Conservation (phyloP, 2,329 filamentous ascomycete species). For the Fonsecaea monophora region DNA sequence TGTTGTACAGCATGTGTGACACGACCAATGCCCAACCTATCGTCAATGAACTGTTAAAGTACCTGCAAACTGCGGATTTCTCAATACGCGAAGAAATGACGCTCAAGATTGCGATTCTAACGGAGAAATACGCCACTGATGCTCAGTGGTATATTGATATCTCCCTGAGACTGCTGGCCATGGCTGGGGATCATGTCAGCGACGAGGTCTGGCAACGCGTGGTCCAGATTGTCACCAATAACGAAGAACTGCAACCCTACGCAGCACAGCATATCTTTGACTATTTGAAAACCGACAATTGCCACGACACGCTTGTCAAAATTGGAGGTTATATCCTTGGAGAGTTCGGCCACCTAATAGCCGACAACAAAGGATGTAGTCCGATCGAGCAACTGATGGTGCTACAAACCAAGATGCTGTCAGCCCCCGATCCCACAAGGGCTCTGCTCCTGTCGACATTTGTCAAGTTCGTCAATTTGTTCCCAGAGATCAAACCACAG, state of each 20-base stretch:
- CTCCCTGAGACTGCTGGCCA: slow-evolving; percentile 88
- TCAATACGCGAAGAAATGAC: slow-evolving; percentile 99
- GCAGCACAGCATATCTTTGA: slow-evolving; percentile 91
- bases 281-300: slow-evolving; percentile 90
- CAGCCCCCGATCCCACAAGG: slow-evolving; percentile 84
- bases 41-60: slow-evolving; percentile 90
- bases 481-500: slow-evolving; percentile 97
- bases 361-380: slow-evolving; percentile 88
- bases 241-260: slow-evolving; percentile 96
- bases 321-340: slow-evolving; percentile 96
- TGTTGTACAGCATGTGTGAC: slow-evolving; percentile 99
- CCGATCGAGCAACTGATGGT: slow-evolving; percentile 97
- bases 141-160: slow-evolving; percentile 99
- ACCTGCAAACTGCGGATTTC: slow-evolving; percentile 95
- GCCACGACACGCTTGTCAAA: slow-evolving; percentile 96
- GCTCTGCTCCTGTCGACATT: slow-evolving; percentile 96
- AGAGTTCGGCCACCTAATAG: slow-evolving; percentile 95
- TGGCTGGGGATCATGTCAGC: slow-evolving; percentile 97
- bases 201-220: slow-evolving; percentile 99
- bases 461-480: slow-evolving; percentile 96
- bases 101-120: slow-evolving; percentile 95
- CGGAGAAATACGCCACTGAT: slow-evolving; percentile 97
- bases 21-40: slow-evolving; percentile 91
- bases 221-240: slow-evolving; percentile 98
- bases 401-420: slow-evolving; percentile 85